Evolutionary conservation across 116 monocot genomes (phyloP).

Genomic region (Dioscorea cayenensis): DNA sequence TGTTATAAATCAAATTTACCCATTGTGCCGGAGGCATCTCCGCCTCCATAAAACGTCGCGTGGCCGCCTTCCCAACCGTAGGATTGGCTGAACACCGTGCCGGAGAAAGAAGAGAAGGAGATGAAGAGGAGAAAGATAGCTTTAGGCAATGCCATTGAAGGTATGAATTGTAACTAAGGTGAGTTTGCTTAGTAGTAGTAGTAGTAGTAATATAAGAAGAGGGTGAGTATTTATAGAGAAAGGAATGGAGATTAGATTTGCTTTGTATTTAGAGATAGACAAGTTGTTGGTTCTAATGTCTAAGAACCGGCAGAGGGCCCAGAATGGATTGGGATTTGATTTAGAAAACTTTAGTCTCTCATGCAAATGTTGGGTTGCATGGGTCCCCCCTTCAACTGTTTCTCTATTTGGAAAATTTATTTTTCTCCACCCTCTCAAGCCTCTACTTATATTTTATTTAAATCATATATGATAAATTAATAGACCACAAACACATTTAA

Average conservation of each 20-base stretch:
- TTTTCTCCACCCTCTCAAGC: no score
- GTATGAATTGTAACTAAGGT: neutral
- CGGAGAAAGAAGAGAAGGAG: constrained; percentile 9
- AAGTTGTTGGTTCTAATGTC: neutral
- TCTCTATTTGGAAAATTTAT: no score
- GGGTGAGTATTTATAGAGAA: neutral
- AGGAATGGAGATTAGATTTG: neutral
- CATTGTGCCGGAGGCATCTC: constrained; percentile 40
- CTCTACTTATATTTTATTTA: no score
- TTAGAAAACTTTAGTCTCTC: no score
- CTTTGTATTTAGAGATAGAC: neutral
- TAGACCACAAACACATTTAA: no score
- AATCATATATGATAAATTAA: no score
- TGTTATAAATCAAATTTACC: constrained; percentile 8
- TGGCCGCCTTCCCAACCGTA: constrained; percentile 29
- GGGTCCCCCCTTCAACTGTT: no score
- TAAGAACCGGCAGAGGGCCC: no score
- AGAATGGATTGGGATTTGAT: no score
- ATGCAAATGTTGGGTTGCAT: no score
- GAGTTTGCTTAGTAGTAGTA: neutral
- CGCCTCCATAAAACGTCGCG: constrained; percentile 42
- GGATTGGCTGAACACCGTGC: constrained; percentile 7
- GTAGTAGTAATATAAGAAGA: neutral
- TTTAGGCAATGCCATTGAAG: constrained; percentile 10
- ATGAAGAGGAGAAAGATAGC: neutral